Conservation (phyloP, 2,329 filamentous ascomycete species). For the Phyllosticta paracitricarpa region DNA sequence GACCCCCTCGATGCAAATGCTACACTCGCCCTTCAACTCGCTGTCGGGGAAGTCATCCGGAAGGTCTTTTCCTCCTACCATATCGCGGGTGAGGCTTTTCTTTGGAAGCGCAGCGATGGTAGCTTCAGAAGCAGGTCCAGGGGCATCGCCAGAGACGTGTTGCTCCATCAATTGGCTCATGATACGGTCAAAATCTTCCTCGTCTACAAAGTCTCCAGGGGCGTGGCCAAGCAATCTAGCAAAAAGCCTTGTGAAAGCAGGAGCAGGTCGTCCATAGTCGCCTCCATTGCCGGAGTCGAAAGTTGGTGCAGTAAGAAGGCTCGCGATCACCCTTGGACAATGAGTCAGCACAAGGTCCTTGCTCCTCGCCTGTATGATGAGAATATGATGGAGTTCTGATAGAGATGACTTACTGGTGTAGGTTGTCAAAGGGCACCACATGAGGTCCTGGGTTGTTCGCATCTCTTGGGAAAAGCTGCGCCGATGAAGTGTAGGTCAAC, state of each 20-base stretch:
- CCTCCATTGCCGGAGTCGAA: neutral
- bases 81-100: slow-evolving; percentile 57
- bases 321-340: slow-evolving; percentile 3
- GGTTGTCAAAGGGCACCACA: slow-evolving; percentile 36
- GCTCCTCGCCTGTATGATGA: too few relatives aligned
- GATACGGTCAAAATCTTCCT: slow-evolving; percentile 83
- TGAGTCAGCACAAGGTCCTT: neutral
- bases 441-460: slow-evolving; percentile 40
- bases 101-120: slow-evolving; percentile 67
- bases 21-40: slow-evolving; percentile 58
- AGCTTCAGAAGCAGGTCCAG: slow-evolving; percentile 66
- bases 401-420: slow-evolving; percentile 35
- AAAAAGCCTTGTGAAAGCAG: neutral
- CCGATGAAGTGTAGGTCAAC: slow-evolving; percentile 24
- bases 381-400: neutral
- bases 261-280: neutral
- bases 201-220: slow-evolving; percentile 76
- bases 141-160: slow-evolving; percentile 63
- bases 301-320: slow-evolving; percentile 2
- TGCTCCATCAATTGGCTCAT: slow-evolving; percentile 84
- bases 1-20: slow-evolving; percentile 88
- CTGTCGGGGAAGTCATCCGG: neutral
- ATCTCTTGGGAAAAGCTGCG: slow-evolving; percentile 40
- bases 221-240: slow-evolving; percentile 10
- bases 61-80: slow-evolving; percentile 55